phyloP scores from a whole-genome alignment of 352 stramenopile genomes.

The Pilasporangium apinafurcum region DNA sequence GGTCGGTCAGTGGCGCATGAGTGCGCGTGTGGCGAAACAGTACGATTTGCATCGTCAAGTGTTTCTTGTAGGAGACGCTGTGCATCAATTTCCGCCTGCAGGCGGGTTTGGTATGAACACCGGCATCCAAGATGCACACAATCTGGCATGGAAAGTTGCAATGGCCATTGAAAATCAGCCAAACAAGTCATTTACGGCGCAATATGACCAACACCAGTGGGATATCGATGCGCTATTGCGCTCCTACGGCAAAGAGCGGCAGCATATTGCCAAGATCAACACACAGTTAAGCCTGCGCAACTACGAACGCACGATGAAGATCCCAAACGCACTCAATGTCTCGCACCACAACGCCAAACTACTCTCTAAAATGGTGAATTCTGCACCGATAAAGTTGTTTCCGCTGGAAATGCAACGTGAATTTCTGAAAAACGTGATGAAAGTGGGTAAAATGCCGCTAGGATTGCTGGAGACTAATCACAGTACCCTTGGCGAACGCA shows the following conservation, averaged over 20 bases:
- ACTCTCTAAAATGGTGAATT: conserved; percentile 52
- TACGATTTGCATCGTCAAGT: conserved; percentile 67
- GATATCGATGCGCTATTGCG: conserved; percentile 34
- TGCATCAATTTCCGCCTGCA: conserved; percentile 90
- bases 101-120: conserved; percentile 93
- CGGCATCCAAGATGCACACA: conserved; percentile 89
- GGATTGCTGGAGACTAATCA: conserved; percentile 33
- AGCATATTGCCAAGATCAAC: conserved; percentile 66
- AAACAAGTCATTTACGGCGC: too few relatives aligned
- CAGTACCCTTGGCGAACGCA: conserved; percentile 46
- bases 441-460: conserved; percentile 59
- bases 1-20: conserved; percentile 91
- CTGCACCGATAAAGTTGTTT: conserved; percentile 49
- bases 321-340: conserved; percentile 73
- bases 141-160: conserved; percentile 90
- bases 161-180: conserved; percentile 41
- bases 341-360: conserved; percentile 72
- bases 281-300: conserved; percentile 83
- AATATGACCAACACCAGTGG: neutral
- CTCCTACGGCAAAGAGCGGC: conserved; percentile 79
- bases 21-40: conserved; percentile 82
- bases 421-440: conserved; percentile 64
- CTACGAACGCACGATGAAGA: conserved; percentile 82
- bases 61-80: conserved; percentile 89
- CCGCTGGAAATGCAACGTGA: conserved; percentile 44